phyloP scores from a whole-genome alignment of 208 protist genomes.

The Leptomonas pyrrhocoris region DNA sequence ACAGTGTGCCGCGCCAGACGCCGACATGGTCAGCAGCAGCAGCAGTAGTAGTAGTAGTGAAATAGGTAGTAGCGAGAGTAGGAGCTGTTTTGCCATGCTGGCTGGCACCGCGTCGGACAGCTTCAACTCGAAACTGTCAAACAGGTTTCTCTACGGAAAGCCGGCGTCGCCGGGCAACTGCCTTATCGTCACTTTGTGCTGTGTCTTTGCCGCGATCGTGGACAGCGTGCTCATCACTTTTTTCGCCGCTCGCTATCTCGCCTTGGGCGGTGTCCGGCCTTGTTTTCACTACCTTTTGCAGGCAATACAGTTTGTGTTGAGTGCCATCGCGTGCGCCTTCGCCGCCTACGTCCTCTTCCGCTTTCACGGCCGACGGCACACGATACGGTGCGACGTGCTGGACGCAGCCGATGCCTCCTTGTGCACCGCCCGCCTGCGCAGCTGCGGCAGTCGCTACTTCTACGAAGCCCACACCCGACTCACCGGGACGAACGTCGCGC shows the following conservation, averaged over 20 bases:
- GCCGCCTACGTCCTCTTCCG: slow-evolving; percentile 52
- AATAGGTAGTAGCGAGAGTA: not conserved
- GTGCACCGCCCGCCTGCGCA: slow-evolving; percentile 24
- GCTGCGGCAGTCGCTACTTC: slow-evolving; percentile 24
- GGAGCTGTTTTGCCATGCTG: not conserved
- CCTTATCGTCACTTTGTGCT: slow-evolving; percentile 51
- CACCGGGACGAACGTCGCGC: slow-evolving; percentile 15
- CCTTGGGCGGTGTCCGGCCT: slow-evolving; percentile 37
- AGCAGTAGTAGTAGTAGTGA: not conserved
- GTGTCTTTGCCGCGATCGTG: slow-evolving; percentile 44
- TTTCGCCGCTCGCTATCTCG: slow-evolving; percentile 62
- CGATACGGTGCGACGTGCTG: slow-evolving; percentile 39
- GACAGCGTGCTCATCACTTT: slow-evolving; percentile 44
- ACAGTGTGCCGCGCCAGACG: slow-evolving; percentile 20
- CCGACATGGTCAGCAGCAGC: not conserved
- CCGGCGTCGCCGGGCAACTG: slow-evolving; percentile 37
- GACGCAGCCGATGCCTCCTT: slow-evolving; percentile 2
- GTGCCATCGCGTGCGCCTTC: slow-evolving; percentile 45
- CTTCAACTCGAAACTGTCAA: slow-evolving; percentile 13
- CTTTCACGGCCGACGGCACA: slow-evolving; percentile 23
- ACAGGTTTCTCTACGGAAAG: slow-evolving; percentile 39
- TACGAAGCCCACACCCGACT: slow-evolving; percentile 20
- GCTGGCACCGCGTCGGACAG: not conserved
- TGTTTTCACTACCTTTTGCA: slow-evolving; percentile 61
- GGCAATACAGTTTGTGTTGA: slow-evolving; percentile 43